Evolutionary conservation across 768 basidiomycete genomes (phyloP), one percentile per base, ranked within the genome.

Genomic region (Coprinopsis marcescibilis): DNA sequence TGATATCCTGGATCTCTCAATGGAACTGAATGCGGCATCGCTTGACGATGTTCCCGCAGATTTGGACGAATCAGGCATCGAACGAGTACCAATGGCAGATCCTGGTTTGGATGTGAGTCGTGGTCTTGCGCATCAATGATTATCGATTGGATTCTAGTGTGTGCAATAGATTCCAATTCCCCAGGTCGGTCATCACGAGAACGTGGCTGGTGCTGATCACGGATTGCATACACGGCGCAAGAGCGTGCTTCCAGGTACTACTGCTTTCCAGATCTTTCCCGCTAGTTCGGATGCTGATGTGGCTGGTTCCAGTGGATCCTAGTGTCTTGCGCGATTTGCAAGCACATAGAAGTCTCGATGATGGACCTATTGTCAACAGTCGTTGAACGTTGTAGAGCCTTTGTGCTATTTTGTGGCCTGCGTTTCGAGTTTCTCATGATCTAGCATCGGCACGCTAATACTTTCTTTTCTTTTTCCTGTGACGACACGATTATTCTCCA

Each of bases 11-110:
- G 90, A 95, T 59, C 68, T 97, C 49, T 85, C 90, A 3, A 84
- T 96, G 66, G 94, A 96, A 59, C 69, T 97, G 57, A 88, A 82
- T 58, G 85, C 86, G 4, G 81, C 84, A 34, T 83, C 88, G 6
- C 82, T 92, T 45, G 90, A 92, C 46, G 81, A 78, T 54, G 72
- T 77, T 19, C 71, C 79, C 10, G 77, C 78, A 52, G 82, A 87
- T 57, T 59, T 89, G 54, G 86, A 89, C 53, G 87, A 89, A 58
- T 78, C 76, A 50, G 89, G 88, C 30, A 76, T 94, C 45, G 92
- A 94, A 62, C 71, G 88, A 51, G 89, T 94, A 21, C 92, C 92
- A 25, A 86, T 89, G 77, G 91, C 91, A 36, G 92, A 94, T 68
- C 90, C 91, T 49, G 91, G 86, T 34, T 64, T 89, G 57, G 85